Conservation (phyloP, 176 grass and related monocot species). For the Elaeis guineensis region DNA sequence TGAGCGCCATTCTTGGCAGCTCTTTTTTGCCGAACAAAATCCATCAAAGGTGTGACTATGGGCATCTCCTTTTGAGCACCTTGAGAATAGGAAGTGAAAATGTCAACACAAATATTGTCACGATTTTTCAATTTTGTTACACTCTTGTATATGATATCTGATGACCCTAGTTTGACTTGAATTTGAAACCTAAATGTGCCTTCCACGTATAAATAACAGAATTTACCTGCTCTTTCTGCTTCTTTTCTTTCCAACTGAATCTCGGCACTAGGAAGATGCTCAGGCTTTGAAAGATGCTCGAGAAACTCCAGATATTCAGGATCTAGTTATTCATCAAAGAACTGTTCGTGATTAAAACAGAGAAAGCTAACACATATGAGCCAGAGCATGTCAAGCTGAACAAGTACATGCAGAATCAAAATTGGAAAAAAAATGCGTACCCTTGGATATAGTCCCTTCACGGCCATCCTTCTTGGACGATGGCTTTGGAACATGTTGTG, state of each 20-base stretch:
- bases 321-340: constrained; percentile 14
- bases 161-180: too few relatives aligned
- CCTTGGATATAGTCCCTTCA: constrained; percentile 18
- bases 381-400: neutral
- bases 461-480: constrained; percentile 22
- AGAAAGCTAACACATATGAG: neutral
- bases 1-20: constrained; percentile 20
- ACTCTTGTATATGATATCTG: too few relatives aligned
- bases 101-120: neutral
- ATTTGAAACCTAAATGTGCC: too few relatives aligned
- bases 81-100: neutral
- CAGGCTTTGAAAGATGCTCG: constrained; percentile 17
- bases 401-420: neutral
- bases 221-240: constrained; percentile 28
- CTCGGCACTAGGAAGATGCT: constrained; percentile 29
- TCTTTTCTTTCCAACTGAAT: constrained; percentile 30
- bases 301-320: constrained; percentile 23
- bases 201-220: neutral
- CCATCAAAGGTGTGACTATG: constrained; percentile 24
- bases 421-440: neutral
- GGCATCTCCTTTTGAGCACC: constrained; percentile 11
- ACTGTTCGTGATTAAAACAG: constrained; percentile 1
- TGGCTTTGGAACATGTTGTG: constrained; percentile 12
- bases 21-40: constrained; percentile 25
- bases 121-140: neutral